These are phyloP conservation scores for Chalara sp. DNA, from an alignment of 2,329 filamentous ascomycete species.

Conservation along the genomic window DNA sequence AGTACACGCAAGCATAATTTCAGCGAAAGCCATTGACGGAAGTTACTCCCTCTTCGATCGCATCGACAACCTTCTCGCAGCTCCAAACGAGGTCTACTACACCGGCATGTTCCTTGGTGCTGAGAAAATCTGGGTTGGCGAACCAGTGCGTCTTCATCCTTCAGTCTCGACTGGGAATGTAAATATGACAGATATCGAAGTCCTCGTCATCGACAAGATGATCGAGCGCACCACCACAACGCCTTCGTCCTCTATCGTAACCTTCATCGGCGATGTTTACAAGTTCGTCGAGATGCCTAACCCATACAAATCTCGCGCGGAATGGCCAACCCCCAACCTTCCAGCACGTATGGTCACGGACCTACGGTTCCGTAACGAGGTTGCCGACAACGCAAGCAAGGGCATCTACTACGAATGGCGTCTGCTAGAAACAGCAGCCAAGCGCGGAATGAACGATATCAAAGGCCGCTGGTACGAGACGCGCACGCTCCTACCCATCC, in stretches of 20 bases:
- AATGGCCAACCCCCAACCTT: slow-evolving; percentile 33
- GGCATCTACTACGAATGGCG: slow-evolving; percentile 25
- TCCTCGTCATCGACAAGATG: slow-evolving; percentile 35
- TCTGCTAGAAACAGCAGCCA: slow-evolving; percentile 22
- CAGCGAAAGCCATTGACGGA: slow-evolving; percentile 46
- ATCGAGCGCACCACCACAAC: slow-evolving; percentile 25
- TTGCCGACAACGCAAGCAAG: slow-evolving; percentile 30
- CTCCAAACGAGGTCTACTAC: slow-evolving; percentile 37
- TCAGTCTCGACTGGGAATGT: neutral
- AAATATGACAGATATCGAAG: slow-evolving; percentile 35
- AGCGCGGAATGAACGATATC: slow-evolving; percentile 36
- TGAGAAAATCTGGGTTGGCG: slow-evolving; percentile 54
- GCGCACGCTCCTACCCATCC: slow-evolving; percentile 37
- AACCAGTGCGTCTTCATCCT: slow-evolving; percentile 43
- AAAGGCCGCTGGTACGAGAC: slow-evolving; percentile 58
- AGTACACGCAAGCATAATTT: slow-evolving; percentile 51
- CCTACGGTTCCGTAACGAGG: slow-evolving; percentile 39
- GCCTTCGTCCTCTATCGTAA: slow-evolving; percentile 27
- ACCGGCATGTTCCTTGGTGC: slow-evolving; percentile 49
- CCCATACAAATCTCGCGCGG: slow-evolving; percentile 26
- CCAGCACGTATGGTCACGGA: slow-evolving; percentile 36
- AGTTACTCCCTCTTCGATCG: slow-evolving; percentile 46
- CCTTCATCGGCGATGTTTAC: slow-evolving; percentile 45
- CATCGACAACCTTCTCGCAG: slow-evolving; percentile 32
- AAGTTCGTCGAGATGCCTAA: slow-evolving; percentile 35